phyloP scores from a whole-genome alignment of 257 asterid genomes.

The Solanum clarkiae region DNA sequence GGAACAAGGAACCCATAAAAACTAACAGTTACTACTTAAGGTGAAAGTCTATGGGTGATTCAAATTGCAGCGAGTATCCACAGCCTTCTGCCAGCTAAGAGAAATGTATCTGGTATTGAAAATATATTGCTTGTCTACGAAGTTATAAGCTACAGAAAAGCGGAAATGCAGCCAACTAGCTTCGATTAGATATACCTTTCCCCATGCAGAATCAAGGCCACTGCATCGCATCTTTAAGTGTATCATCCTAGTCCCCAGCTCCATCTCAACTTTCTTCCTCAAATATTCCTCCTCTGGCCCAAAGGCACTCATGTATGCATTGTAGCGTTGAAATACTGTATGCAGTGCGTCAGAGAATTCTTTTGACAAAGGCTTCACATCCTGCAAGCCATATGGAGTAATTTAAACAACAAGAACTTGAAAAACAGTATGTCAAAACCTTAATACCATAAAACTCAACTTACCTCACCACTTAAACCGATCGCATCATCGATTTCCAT shows the following conservation, averaged over 20 bases:
- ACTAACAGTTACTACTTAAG: background rate
- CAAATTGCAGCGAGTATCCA: background rate
- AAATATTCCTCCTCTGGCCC: slow-evolving; percentile 77
- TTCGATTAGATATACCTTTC: slow-evolving; percentile 52
- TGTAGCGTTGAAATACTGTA: slow-evolving; percentile 56
- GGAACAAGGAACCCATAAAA: background rate
- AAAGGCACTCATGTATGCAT: slow-evolving; percentile 63
- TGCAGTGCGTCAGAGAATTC: slow-evolving; percentile 51
- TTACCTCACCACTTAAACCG: slow-evolving; percentile 91
- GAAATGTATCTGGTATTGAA: background rate
- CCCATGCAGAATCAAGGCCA: slow-evolving; percentile 88
- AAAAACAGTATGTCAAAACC: background rate
- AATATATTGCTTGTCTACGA: background rate
- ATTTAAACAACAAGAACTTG: slow-evolving; percentile 5
- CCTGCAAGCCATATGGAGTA: slow-evolving; percentile 28
- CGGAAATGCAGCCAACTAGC: background rate
- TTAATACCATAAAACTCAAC: background rate
- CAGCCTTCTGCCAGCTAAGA: background rate
- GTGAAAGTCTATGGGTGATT: background rate
- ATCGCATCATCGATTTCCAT: slow-evolving; percentile 85
- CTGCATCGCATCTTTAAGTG: slow-evolving; percentile 96
- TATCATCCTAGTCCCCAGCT: slow-evolving; percentile 82
- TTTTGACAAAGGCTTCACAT: slow-evolving; percentile 78
- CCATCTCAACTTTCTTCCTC: slow-evolving; percentile 91
- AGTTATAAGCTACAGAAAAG: background rate